Conservation (phyloP, 352 stramenopile species). For the Peronospora belbahrii region DNA sequence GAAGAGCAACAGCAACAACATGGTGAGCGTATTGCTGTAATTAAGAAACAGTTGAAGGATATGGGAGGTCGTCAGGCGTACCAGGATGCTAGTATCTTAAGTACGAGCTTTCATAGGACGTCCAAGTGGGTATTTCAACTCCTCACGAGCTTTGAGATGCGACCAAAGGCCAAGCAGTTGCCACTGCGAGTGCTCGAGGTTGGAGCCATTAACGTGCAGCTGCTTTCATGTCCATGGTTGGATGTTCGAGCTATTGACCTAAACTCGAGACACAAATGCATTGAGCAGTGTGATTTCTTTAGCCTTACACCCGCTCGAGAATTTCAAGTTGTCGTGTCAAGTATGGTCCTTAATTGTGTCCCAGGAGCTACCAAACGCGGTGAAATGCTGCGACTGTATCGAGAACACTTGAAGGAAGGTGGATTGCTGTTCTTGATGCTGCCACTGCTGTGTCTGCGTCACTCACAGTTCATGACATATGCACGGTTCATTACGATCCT, state of each 20-base stretch:
- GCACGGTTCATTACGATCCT: slow-evolving; percentile 58
- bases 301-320: slow-evolving; percentile 48
- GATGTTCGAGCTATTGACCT: slow-evolving; percentile 93
- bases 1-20: slow-evolving; percentile 19
- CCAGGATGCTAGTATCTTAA: slow-evolving; percentile 92
- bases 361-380: slow-evolving; percentile 79
- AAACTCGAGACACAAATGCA: slow-evolving; percentile 84
- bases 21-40: slow-evolving; percentile 31
- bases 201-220: slow-evolving; percentile 94
- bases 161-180: slow-evolving; percentile 58
- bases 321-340: slow-evolving; percentile 91
- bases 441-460: slow-evolving; percentile 60
- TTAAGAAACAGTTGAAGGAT: slow-evolving; percentile 69
- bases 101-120: slow-evolving; percentile 91
- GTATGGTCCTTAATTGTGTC: slow-evolving; percentile 96
- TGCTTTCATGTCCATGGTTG: slow-evolving; percentile 90
- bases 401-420: slow-evolving; percentile 41
- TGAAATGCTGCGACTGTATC: slow-evolving; percentile 62
- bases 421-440: slow-evolving; percentile 73
- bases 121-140: slow-evolving; percentile 93
- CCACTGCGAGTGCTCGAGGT: slow-evolving; percentile 72
- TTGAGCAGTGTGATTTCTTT: slow-evolving; percentile 91
- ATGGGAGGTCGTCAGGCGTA: slow-evolving; percentile 90
- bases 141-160: slow-evolving; percentile 69
- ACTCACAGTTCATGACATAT: slow-evolving; percentile 76